Conservation (phyloP, 2,329 filamentous ascomycete genomes). For the Endocalyx cinctus region DNA sequence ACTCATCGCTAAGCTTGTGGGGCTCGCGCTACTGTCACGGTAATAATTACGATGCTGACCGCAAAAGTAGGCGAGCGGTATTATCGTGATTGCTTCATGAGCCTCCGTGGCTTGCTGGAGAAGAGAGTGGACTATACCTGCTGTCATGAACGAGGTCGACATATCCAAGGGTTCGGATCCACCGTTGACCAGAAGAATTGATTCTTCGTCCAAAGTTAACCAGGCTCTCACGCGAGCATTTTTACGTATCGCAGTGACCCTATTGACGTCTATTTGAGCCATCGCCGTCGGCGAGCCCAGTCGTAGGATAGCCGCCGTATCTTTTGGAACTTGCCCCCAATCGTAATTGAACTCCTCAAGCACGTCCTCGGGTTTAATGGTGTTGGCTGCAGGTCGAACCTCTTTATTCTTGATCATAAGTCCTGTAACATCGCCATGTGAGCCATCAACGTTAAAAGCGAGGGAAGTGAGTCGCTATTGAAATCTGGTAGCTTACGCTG, state of each 20-base stretch:
- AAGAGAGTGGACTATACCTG: background rate
- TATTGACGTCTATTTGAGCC: slow-evolving; percentile 1
- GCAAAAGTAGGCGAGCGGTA: slow-evolving; percentile 6
- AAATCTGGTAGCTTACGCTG: background rate
- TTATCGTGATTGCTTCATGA: slow-evolving; percentile 1
- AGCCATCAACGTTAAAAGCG: too few relatives aligned
- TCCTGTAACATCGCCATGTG: too few relatives aligned
- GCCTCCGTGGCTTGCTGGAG: background rate
- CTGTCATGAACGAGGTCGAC: slow-evolving; percentile 1
- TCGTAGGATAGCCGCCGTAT: slow-evolving; percentile 1
- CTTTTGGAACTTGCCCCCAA: slow-evolving; percentile 1
- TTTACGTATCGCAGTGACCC: slow-evolving; percentile 1
- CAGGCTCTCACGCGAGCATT: slow-evolving; percentile 3
- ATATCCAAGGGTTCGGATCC: background rate
- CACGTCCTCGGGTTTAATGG: background rate
- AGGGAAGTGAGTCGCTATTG: too few relatives aligned
- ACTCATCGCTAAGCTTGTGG: slow-evolving; percentile 5
- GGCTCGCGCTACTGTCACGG: slow-evolving; percentile 2
- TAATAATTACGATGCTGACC: slow-evolving; percentile 4
- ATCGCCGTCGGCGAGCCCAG: background rate
- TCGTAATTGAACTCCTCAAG: slow-evolving; percentile 4
- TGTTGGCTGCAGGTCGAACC: background rate
- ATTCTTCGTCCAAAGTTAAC: slow-evolving; percentile 3
- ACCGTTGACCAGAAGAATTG: slow-evolving; percentile 6
- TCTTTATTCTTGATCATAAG: background rate